Evolutionary conservation across 2,329 filamentous ascomycete genomes (phyloP).

Genomic region (Polytolypa hystricis): DNA sequence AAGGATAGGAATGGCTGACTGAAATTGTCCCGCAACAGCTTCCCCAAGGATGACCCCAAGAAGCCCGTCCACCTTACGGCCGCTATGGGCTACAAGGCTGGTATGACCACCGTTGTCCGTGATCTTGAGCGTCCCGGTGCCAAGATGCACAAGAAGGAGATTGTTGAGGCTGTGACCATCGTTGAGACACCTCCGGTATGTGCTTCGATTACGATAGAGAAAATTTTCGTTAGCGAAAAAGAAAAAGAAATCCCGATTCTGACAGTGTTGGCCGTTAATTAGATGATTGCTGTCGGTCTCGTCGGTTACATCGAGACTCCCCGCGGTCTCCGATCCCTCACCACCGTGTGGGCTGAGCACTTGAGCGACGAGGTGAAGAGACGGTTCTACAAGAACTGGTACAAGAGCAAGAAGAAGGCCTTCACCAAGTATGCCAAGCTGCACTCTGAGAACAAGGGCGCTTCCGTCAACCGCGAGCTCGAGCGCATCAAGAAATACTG

Average conservation of each 20-base stretch:
- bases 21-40: constrained; percentile 46
- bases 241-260: neutral
- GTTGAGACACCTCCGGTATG: constrained; percentile 93
- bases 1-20: constrained; percentile 13
- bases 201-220: constrained; percentile 38
- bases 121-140: constrained; percentile 98
- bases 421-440: constrained; percentile 99
- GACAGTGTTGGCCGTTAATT: constrained; percentile 25
- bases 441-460: constrained; percentile 86
- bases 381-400: constrained; percentile 99
- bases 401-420: constrained; percentile 99
- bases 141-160: constrained; percentile 99
- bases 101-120: constrained; percentile 99
- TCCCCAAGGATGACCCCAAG: constrained; percentile 99
- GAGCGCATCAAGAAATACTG: constrained; percentile 99
- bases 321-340: constrained; percentile 97
- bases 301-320: constrained; percentile 99
- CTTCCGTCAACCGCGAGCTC: constrained; percentile 89
- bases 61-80: constrained; percentile 98
- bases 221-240: constrained; percentile 1
- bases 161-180: constrained; percentile 78
- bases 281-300: constrained; percentile 99
- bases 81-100: constrained; percentile 98
- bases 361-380: constrained; percentile 97
- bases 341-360: constrained; percentile 99